Evolutionary conservation across 2,329 filamentous ascomycete species (phyloP).

Genomic region (Zymoseptoria passerinii): DNA sequence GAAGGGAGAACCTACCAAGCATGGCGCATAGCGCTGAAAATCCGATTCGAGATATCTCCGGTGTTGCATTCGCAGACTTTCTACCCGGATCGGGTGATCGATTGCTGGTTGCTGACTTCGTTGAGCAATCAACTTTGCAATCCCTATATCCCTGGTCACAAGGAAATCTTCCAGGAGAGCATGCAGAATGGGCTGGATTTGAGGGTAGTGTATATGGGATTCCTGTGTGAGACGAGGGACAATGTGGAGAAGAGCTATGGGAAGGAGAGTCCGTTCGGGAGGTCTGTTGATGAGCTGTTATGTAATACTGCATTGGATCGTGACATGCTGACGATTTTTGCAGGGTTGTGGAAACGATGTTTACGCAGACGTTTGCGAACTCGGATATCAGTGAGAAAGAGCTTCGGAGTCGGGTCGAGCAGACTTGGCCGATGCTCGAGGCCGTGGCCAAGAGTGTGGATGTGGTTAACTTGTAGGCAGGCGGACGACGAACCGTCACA

Average conservation of each 20-base stretch:
- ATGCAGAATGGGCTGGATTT: constrained; percentile 33
- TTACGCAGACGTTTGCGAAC: constrained; percentile 17
- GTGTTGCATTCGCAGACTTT: constrained; percentile 40
- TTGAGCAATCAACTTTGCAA: constrained; percentile 18
- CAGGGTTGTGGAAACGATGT: constrained; percentile 17
- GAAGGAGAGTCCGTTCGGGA: constrained; percentile 25
- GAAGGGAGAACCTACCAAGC: constrained; percentile 38
- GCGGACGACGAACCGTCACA: neutral
- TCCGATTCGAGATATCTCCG: constrained; percentile 45
- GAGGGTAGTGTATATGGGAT: constrained; percentile 35
- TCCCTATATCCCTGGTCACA: constrained; percentile 10
- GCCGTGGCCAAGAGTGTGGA: constrained; percentile 21
- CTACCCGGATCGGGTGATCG: constrained; percentile 50
- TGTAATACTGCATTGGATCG: neutral
- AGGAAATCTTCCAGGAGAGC: constrained; percentile 23
- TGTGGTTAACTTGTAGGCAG: constrained; percentile 28
- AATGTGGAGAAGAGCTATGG: constrained; percentile 39
- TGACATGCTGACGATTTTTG: neutral
- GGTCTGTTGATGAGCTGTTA: neutral
- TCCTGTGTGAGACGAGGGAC: constrained; percentile 35
- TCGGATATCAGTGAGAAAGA: constrained; percentile 14
- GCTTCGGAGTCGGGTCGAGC: constrained; percentile 24
- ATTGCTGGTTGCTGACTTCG: constrained; percentile 29
- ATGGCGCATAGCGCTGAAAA: constrained; percentile 44
- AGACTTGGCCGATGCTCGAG: constrained; percentile 46